phyloP scores from a whole-genome alignment of 495 filamentous ascomycete species.

The Tuber magnatum region DNA sequence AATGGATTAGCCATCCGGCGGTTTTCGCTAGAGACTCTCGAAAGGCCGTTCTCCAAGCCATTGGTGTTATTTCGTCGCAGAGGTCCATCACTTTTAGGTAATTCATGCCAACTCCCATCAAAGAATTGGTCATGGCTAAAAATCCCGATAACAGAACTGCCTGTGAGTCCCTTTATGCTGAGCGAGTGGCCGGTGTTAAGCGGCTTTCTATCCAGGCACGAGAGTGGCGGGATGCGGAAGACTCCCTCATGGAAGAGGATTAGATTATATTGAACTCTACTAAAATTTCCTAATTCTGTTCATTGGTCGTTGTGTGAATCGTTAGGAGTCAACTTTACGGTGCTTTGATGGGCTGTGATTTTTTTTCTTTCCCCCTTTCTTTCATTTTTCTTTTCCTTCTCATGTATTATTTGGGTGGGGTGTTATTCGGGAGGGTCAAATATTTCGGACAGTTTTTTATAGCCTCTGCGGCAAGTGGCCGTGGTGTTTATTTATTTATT shows the following conservation, averaged over 20 bases:
- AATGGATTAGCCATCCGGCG: slow-evolving; percentile 97
- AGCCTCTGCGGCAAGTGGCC: slow-evolving; percentile 11
- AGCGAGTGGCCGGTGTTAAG: slow-evolving; percentile 38
- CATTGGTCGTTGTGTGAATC: slow-evolving; percentile 9
- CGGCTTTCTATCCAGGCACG: slow-evolving; percentile 37
- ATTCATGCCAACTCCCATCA: neutral
- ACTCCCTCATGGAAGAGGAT: slow-evolving; percentile 40
- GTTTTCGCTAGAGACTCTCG: slow-evolving; percentile 91
- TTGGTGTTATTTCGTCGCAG: slow-evolving; percentile 92
- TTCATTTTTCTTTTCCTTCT: neutral
- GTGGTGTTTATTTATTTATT: slow-evolving; percentile 12
- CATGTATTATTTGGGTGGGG: slow-evolving; percentile 12
- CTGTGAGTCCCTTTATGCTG: slow-evolving; percentile 40
- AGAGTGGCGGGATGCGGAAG: slow-evolving; percentile 41
- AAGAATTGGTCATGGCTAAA: slow-evolving; percentile 6
- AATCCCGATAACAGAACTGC: slow-evolving; percentile 30
- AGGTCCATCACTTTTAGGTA: slow-evolving; percentile 83
- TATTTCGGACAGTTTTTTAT: slow-evolving; percentile 20
- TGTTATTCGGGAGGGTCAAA: slow-evolving; percentile 24
- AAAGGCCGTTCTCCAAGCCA: slow-evolving; percentile 92
- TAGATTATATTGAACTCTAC: slow-evolving; percentile 17
- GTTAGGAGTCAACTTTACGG: slow-evolving; percentile 23
- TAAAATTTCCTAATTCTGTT: slow-evolving; percentile 29
- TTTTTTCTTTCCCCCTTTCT: neutral
- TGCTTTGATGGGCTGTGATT: neutral